Conservation (phyloP, 2,329 filamentous ascomycete genomes). For the Berkeleyomyces rouxiae region DNA sequence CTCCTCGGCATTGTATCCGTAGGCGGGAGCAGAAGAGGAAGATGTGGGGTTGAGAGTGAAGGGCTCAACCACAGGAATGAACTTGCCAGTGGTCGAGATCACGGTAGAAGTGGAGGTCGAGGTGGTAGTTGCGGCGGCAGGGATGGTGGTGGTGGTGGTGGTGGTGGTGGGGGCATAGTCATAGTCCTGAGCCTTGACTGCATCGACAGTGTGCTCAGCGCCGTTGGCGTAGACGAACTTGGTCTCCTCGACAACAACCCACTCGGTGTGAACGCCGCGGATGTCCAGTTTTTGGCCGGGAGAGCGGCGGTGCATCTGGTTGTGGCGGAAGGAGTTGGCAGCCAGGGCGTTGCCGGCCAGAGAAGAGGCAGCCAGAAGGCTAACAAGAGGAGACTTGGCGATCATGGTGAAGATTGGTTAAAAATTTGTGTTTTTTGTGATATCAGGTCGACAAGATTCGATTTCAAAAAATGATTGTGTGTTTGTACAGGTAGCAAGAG, state of each 20-base stretch:
- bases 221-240: constrained; percentile 20
- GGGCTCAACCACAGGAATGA: neutral
- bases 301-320: constrained; percentile 14
- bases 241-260: constrained; percentile 26
- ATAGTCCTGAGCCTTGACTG: neutral
- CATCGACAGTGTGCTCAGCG: neutral
- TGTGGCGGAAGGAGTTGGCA: constrained; percentile 27
- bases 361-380: constrained; percentile 25
- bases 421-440: constrained; percentile 11
- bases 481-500: neutral
- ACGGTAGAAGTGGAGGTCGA: constrained; percentile 12
- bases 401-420: constrained; percentile 23
- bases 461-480: neutral
- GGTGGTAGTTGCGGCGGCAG: neutral
- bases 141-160: constrained; percentile 1
- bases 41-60: neutral
- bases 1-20: neutral
- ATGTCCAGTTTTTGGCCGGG: constrained; percentile 16
- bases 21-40: neutral
- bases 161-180: neutral
- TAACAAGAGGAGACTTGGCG: constrained; percentile 25
- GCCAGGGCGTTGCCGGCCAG: constrained; percentile 29
- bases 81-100: constrained; percentile 4
- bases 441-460: neutral
- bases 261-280: constrained; percentile 22